Conservation (phyloP, 139 green algal genomes). For the Volvox reticuliferus region DNA sequence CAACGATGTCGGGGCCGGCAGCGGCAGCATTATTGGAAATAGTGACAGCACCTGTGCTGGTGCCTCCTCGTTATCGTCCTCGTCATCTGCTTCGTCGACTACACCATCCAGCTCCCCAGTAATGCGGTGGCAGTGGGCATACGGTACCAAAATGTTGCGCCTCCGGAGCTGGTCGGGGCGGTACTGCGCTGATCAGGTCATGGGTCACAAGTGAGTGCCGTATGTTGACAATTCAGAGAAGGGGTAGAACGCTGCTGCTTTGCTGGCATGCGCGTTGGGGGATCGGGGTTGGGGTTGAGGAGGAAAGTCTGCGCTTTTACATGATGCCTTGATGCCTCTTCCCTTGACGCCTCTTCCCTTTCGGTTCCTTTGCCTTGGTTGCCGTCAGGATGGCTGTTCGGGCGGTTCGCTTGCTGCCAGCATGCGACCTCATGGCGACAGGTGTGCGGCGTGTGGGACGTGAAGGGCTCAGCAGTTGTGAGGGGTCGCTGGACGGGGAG, state of each 20-base stretch:
- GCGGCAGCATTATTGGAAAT: background rate
- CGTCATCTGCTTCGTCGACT: background rate
- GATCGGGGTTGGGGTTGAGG: too few relatives aligned
- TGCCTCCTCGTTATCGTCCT: background rate
- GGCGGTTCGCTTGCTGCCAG: slow-evolving; percentile 63
- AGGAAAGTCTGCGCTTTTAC: too few relatives aligned
- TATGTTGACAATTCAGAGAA: too few relatives aligned
- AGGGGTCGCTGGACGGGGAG: too few relatives aligned
- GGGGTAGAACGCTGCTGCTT: too few relatives aligned
- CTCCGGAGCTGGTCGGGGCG: slow-evolving; percentile 58
- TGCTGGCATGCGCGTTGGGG: too few relatives aligned
- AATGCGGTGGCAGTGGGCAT: slow-evolving; percentile 45
- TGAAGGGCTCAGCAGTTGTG: too few relatives aligned
- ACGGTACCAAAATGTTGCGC: slow-evolving; percentile 61
- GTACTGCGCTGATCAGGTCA: slow-evolving; percentile 64
- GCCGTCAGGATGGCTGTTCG: slow-evolving; percentile 45
- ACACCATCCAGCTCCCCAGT: background rate
- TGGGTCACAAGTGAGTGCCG: slow-evolving; percentile 57
- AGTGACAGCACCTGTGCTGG: background rate
- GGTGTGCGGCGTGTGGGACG: slow-evolving; percentile 49
- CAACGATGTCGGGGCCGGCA: background rate
- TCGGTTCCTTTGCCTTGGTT: background rate
- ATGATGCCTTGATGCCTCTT: background rate
- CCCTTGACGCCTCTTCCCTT: background rate
- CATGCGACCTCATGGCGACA: slow-evolving; percentile 68